Evolutionary conservation across 2,329 filamentous ascomycete genomes (phyloP).

Genomic region (Fusarium sp.): DNA sequence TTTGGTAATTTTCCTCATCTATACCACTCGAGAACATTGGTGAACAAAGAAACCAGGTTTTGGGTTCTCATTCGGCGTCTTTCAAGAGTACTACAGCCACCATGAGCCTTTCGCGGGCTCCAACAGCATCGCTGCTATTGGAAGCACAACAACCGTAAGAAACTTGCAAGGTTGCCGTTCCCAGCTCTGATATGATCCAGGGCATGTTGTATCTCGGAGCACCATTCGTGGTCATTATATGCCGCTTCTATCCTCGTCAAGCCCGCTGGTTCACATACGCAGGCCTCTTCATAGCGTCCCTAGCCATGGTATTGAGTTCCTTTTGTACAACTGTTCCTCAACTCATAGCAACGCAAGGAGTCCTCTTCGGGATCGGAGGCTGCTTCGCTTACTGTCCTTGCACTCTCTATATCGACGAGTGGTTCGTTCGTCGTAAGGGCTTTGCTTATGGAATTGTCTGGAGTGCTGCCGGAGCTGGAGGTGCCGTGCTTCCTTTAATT

Average conservation of each 20-base stretch:
- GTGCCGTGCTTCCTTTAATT: constrained; percentile 59
- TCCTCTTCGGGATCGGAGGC: constrained; percentile 66
- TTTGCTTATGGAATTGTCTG: constrained; percentile 67
- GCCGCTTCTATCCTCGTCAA: constrained; percentile 51
- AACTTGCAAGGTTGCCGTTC: background rate
- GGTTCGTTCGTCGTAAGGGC: constrained; percentile 53
- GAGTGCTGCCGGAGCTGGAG: constrained; percentile 46
- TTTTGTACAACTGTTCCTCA: constrained; percentile 58
- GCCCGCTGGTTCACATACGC: constrained; percentile 51
- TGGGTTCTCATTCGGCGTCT: constrained; percentile 71
- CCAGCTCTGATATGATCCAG: background rate
- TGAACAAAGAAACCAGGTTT: constrained; percentile 57
- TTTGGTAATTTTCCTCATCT: background rate
- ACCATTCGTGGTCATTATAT: constrained; percentile 56
- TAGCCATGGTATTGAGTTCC: constrained; percentile 58
- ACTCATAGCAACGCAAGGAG: constrained; percentile 65
- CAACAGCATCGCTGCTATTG: constrained; percentile 65
- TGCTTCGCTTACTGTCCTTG: constrained; percentile 61
- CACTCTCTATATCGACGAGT: constrained; percentile 65
- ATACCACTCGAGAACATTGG: accelerated
- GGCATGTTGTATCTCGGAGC: constrained; percentile 54
- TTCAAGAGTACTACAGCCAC: constrained; percentile 70
- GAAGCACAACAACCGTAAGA: constrained; percentile 59
- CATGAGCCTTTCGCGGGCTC: constrained; percentile 63
- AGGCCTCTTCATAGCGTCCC: constrained; percentile 56